These are phyloP conservation scores for Xylaria acuta DNA, from an alignment of 495 filamentous ascomycete species.

Conservation along the genomic window DNA sequence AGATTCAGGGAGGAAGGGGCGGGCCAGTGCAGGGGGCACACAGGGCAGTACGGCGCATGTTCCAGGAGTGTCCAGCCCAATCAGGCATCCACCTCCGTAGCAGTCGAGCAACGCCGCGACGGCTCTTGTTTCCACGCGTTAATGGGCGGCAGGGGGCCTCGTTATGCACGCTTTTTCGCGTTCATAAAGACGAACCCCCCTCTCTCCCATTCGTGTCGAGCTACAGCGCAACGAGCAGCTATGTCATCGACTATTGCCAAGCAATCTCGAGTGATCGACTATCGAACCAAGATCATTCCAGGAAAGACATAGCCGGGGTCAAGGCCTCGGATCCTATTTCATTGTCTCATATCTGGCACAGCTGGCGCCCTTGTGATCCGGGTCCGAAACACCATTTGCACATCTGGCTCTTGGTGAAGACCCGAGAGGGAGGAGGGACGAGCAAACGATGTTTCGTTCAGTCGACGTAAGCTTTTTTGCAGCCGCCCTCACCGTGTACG, in stretches of 20 bases:
- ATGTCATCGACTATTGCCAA: not conserved
- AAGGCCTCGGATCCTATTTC: not conserved
- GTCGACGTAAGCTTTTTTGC: not conserved
- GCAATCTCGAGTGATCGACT: constrained; percentile 1
- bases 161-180: constrained; percentile 10
- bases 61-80: not conserved
- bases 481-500: not conserved
- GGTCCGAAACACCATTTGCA: not conserved
- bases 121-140: constrained; percentile 22
- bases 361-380: constrained; percentile 3
- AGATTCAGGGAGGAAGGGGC: not conserved
- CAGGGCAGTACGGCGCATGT: not conserved
- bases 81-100: not conserved
- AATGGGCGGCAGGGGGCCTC: constrained; percentile 5
- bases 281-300: constrained; percentile 8
- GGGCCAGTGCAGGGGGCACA: not conserved
- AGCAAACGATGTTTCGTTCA: not conserved
- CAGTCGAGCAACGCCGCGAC: constrained; percentile 19
- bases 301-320: not conserved
- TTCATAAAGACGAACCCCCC: constrained; percentile 13
- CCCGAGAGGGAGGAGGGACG: not conserved
- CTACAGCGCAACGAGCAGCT: not conserved
- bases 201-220: not conserved
- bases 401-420: constrained; percentile 15
- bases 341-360: constrained; percentile 13